Evolutionary conservation across 106 monocot genomes (phyloP), one percentile per base, ranked within the genome.

Genomic region (Dioscorea alata): DNA sequence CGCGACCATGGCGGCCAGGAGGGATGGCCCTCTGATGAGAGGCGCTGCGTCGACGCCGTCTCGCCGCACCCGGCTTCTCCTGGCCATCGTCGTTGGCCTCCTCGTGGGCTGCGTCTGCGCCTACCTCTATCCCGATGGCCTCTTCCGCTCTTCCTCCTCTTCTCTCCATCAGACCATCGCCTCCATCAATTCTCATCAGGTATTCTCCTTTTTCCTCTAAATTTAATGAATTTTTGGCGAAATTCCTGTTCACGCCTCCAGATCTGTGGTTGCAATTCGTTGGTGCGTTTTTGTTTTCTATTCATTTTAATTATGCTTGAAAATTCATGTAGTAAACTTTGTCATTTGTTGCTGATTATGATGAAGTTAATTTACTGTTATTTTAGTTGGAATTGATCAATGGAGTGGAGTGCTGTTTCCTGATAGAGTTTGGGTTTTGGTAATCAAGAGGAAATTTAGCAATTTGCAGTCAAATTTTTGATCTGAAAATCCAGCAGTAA

Each of bases 81-180:
- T 66, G 32, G 89, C 85, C 19, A 57, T 90, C 28, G 80, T 61
- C 58, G 57, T 90, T 21, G 89, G 89, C 15, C 69, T 90, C 73
- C 56, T 80, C 35, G 51, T 83, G 51, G 85, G 85, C 23, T 83
- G 82, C 66, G 59, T 78, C 66, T 83, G 57, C 78, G 89, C 85
- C 34, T 83, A 86, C 75, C 68, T 80, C 35, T 86, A 71, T 64
- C 89, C 89, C 61, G 70, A 76, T 49, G 89, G 89, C 4, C 59
- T 90, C 49, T 77, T 90, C 63, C 42, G 5, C 6, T 42, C 42
- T 10, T 42, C 42, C 42, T 42, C 42, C 42, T 42, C 42, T 42
- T 42, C 42, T 42, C 10, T 42, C 6, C 42, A 10, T 6, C 1
- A 14, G 34, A 5, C 16, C 35, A 17, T 20, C 17, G 34, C 65